These are phyloP conservation scores for Curvularia eragrostidis DNA, from an alignment of 2,329 filamentous ascomycete genomes.

Conservation along the genomic window DNA sequence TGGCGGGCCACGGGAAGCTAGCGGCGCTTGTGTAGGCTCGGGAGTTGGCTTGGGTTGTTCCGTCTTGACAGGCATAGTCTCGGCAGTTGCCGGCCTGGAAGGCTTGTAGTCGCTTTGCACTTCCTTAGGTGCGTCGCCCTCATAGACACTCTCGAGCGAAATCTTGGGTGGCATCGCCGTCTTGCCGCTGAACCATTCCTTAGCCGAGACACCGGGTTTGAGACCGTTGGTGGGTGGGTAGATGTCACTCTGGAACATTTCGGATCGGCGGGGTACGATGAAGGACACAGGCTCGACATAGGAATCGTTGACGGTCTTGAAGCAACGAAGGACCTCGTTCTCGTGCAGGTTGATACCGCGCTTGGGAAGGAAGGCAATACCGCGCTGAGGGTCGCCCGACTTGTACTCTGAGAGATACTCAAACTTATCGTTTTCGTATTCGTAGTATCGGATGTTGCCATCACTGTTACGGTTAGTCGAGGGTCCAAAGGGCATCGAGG, in stretches of 20 bases:
- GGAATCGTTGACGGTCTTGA: constrained; percentile 93
- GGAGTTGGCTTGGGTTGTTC: constrained; percentile 57
- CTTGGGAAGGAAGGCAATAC: constrained; percentile 92
- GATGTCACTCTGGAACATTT: constrained; percentile 96
- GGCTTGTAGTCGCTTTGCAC: constrained; percentile 73
- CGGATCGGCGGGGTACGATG: constrained; percentile 90
- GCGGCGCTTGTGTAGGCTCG: constrained; percentile 57
- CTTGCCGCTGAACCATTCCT: constrained; percentile 88
- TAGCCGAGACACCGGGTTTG: constrained; percentile 78
- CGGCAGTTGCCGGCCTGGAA: constrained; percentile 47
- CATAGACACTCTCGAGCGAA: constrained; percentile 89
- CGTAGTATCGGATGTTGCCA: constrained; percentile 98
- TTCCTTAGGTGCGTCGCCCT: constrained; percentile 80
- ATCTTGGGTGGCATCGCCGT: constrained; percentile 87
- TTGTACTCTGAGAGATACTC: constrained; percentile 97
- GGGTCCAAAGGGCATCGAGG: background rate
- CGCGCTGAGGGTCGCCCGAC: constrained; percentile 92
- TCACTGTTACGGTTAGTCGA: constrained; percentile 64
- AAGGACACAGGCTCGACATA: constrained; percentile 98
- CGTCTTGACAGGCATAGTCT: constrained; percentile 58
- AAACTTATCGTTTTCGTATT: constrained; percentile 98
- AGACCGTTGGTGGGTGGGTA: constrained; percentile 84
- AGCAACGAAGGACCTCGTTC: constrained; percentile 88
- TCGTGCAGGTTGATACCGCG: constrained; percentile 95
- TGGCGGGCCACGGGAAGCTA: constrained; percentile 61